Evolutionary conservation across 1,284 basidiomycete genomes (phyloP).

Genomic region (Wolfiporia cocos): DNA sequence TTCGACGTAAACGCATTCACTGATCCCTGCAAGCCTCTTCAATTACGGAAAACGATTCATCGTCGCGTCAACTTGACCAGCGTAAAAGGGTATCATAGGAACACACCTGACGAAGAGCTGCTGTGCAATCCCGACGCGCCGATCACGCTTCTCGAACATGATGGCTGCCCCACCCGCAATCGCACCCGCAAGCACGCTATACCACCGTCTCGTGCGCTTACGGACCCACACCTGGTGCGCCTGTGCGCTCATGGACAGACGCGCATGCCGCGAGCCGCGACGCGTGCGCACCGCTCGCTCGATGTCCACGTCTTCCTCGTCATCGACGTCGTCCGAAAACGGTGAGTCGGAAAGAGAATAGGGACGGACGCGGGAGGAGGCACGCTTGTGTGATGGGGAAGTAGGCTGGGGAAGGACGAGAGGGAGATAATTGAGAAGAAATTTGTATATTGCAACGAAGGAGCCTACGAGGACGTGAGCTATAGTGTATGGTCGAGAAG

Average conservation of each 20-base stretch:
- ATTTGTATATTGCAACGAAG: constrained; percentile 79
- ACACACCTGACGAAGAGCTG: constrained; percentile 85
- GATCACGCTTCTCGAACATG: constrained; percentile 71
- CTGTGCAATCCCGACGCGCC: constrained; percentile 77
- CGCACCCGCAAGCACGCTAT: constrained; percentile 83
- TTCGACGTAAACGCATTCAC: constrained; percentile 70
- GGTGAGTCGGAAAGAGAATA: constrained; percentile 26
- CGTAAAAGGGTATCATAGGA: neutral
- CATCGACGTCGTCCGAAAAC: constrained; percentile 18
- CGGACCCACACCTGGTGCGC: constrained; percentile 58
- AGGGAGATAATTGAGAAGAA: constrained; percentile 78
- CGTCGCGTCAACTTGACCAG: neutral
- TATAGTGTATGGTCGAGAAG: neutral
- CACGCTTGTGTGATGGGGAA: constrained; percentile 16
- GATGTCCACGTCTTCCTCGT: constrained; percentile 14
- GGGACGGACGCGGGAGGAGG: constrained; percentile 31
- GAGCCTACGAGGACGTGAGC: constrained; percentile 40
- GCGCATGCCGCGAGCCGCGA: constrained; percentile 31
- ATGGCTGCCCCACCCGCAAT: constrained; percentile 80
- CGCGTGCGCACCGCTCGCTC: constrained; percentile 9
- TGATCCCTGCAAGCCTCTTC: constrained; percentile 77
- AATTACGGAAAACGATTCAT: neutral
- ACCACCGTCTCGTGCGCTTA: constrained; percentile 75
- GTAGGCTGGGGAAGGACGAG: constrained; percentile 58
- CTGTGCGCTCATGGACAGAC: constrained; percentile 55